Conservation (phyloP, 2,329 filamentous ascomycete species). For the Hymenoscyphus repandus region DNA sequence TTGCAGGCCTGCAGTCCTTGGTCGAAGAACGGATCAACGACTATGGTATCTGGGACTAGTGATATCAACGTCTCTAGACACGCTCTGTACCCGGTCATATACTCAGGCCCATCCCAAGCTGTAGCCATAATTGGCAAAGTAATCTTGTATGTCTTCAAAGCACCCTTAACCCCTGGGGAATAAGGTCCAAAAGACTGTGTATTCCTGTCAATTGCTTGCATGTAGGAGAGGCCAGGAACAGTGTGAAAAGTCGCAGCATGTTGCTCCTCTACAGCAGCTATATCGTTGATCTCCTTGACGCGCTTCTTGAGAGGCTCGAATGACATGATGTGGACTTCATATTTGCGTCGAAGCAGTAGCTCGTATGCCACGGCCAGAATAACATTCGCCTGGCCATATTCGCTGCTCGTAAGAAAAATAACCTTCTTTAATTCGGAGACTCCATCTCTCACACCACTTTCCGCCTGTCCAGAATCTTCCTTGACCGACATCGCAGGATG, state of each 20-base stretch:
- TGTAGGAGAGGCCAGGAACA: slow-evolving; percentile 31
- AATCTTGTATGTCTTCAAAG: slow-evolving; percentile 27
- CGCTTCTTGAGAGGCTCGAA: slow-evolving; percentile 34
- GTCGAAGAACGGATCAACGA: slow-evolving; percentile 40
- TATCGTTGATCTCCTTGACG: slow-evolving; percentile 23
- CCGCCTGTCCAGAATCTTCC: neutral
- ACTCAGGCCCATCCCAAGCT: slow-evolving; percentile 36
- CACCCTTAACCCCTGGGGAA: slow-evolving; percentile 32
- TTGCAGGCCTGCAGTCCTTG: slow-evolving; percentile 40
- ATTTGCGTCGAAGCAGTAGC: slow-evolving; percentile 32
- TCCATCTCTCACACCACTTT: neutral
- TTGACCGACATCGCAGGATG: neutral
- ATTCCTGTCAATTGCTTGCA: slow-evolving; percentile 29
- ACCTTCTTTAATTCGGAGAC: slow-evolving; percentile 9
- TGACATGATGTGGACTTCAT: slow-evolving; percentile 41
- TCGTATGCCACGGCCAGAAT: slow-evolving; percentile 39
- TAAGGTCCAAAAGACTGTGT: slow-evolving; percentile 18
- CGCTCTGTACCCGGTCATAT: slow-evolving; percentile 36
- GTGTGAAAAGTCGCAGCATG: slow-evolving; percentile 30
- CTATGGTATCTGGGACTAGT: slow-evolving; percentile 36
- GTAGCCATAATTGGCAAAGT: slow-evolving; percentile 26
- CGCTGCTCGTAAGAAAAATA: slow-evolving; percentile 41
- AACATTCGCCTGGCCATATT: slow-evolving; percentile 43
- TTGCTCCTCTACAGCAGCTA: slow-evolving; percentile 11
- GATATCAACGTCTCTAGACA: slow-evolving; percentile 35